Conservation (phyloP, 305 asterid species). For the Solanum aculeatissimum region DNA sequence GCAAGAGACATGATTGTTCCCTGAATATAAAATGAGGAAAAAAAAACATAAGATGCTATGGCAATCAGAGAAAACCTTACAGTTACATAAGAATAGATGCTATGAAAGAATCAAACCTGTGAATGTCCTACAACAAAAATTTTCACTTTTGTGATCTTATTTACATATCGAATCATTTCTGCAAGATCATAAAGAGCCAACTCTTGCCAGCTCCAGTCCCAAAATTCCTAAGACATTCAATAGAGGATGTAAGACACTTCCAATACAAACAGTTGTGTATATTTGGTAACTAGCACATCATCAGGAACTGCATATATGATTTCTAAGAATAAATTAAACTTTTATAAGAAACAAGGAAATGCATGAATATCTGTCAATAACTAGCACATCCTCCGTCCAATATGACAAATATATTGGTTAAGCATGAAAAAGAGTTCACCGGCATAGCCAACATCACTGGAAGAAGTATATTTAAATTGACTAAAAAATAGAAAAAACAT, state of each 20-base stretch:
- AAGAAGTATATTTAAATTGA: neutral
- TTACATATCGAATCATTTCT: constrained; percentile 62
- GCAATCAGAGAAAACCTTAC: neutral
- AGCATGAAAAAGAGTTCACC: neutral
- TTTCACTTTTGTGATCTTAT: constrained; percentile 52
- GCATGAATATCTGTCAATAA: neutral
- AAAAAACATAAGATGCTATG: neutral
- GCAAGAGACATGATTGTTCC: constrained; percentile 97
- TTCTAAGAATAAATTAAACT: neutral
- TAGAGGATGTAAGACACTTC: neutral
- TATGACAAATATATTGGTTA: neutral
- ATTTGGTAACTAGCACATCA: neutral
- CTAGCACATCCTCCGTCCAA: neutral
- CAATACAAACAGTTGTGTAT: neutral
- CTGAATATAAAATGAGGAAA: constrained; percentile 21
- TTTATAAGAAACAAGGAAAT: neutral
- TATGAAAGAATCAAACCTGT: constrained; percentile 48
- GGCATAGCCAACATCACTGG: neutral
- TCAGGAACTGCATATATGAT: neutral
- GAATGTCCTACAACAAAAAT: constrained; percentile 84
- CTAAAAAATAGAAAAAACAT: neutral
- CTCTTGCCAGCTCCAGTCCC: constrained; percentile 99
- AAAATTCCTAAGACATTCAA: constrained; percentile 51
- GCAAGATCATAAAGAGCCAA: constrained; percentile 76
- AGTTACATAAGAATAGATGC: neutral